A percentile compares a stretch with the other conserved stretches of the same genome.
Evolutionary conservation across 495 filamentous ascomycete species (phyloP).

Genomic region (Cudoniella acicularis): DNA sequence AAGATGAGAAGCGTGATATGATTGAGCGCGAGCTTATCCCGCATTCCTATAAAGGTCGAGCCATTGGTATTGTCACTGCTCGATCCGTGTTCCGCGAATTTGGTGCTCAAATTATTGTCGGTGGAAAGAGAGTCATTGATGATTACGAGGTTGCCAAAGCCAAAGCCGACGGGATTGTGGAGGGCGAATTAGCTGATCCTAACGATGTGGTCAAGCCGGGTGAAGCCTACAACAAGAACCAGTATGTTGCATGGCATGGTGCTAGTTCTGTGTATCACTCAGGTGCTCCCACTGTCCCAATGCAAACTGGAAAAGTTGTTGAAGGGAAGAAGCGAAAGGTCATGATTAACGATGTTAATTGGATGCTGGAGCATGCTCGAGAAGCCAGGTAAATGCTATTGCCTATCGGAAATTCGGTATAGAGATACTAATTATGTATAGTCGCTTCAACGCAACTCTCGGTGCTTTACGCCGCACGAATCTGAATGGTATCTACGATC

Average conservation of each 20-base stretch:
- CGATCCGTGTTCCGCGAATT: conserved; percentile 97
- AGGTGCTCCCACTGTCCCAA: conserved; percentile 69
- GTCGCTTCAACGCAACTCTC: conserved; percentile 76
- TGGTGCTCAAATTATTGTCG: conserved; percentile 88
- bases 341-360: conserved; percentile 92
- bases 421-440: conserved; percentile 33
- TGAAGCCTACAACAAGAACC: conserved; percentile 37
- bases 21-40: conserved; percentile 94
- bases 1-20: conserved; percentile 80
- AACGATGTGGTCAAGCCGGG: conserved; percentile 41
- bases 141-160: conserved; percentile 85
- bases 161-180: conserved; percentile 72
- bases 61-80: conserved; percentile 95
- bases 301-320: conserved; percentile 66
- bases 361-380: conserved; percentile 91
- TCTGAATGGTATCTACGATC: conserved; percentile 77
- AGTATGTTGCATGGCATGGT: conserved; percentile 97
- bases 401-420: not conserved
- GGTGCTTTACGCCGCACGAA: conserved; percentile 60
- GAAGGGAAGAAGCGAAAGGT: conserved; percentile 77
- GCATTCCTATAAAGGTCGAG: conserved; percentile 95
- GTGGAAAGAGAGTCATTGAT: conserved; percentile 77
- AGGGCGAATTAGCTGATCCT: conserved; percentile 82
- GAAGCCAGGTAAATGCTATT: conserved; percentile 68
- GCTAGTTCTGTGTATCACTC: conserved; percentile 94